Evolutionary conservation across 176 grass and related monocot genomes (phyloP).

Genomic region (Echinochloa phyllopogon): DNA sequence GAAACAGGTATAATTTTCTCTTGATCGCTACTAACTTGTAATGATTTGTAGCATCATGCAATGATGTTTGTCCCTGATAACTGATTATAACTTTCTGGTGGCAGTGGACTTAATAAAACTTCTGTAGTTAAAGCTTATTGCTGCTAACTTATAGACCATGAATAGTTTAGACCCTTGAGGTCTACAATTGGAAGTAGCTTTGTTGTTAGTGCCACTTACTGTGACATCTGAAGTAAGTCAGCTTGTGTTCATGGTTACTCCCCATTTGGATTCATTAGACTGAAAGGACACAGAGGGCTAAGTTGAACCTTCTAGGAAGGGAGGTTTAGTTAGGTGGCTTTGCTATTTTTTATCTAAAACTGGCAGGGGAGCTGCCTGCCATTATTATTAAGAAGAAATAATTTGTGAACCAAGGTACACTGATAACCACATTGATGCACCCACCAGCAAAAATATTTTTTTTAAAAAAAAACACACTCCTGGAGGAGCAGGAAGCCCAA

Average conservation of each 20-base stretch:
- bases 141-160: neutral
- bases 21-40: conserved; percentile 36
- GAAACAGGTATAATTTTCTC: conserved; percentile 69
- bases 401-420: no score
- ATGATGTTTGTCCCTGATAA: neutral
- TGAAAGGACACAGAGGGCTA: neutral
- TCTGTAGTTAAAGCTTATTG: conserved; percentile 19
- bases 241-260: neutral
- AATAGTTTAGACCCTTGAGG: neutral
- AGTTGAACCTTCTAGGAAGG: neutral
- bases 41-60: conserved; percentile 16
- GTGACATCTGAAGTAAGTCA: neutral
- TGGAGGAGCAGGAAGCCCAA: no score
- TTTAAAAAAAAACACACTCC: no score
- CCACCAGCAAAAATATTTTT: no score
- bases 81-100: conserved; percentile 15
- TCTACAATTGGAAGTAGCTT: neutral
- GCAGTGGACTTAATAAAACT: neutral
- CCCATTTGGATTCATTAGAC: neutral
- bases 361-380: neutral
- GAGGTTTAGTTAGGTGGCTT: neutral
- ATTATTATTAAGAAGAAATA: no score
- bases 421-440: no score
- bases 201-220: neutral
- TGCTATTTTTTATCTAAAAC: neutral